Base-by-base conservation (phyloP, 441 rosid species). In the Syzygium malaccense region DNA sequence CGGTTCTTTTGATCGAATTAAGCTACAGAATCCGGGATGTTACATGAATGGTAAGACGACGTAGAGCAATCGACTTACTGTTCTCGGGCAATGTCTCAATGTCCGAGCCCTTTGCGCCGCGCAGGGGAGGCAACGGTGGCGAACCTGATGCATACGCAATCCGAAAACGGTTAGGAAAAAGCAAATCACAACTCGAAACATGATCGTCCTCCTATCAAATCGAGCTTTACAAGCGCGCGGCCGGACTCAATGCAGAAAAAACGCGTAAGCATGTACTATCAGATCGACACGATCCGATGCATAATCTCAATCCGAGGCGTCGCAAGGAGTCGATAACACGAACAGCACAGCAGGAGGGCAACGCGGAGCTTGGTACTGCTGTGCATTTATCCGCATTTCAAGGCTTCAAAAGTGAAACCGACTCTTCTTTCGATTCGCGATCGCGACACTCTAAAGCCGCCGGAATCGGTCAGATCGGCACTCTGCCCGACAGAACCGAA, bases 121-220 rank as follows among this genome's bases (percentile, higher is more conserved):
- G 92, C 48, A 94, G 93, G 55, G 97, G 96, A 4, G 97, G 95
- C 80, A 94, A 88, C 28, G 90, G 91, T 10, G 95, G 91, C 84
- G 93, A 89, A 41, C 85, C 95, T 95, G 93, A 86, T 86, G 53
- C 91, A 64, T 66, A 48, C 14, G 5, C 18, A 41, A 23, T 12
- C 20, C 83, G 2, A 83, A 64, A 53, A 58, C 91, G 20, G 41
- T 71, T 68, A 4, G 1, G 19, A 37, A 54, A 87, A 23, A 13
- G 9, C 32, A 48, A 19, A 41, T 28, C 9, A 4, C 9, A 58
- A 49, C 60, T 30, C 4, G 0, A 37, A 71, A 11, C 80, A 20
- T 5, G 80, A 37, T 11, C 5, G 1, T 71, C 79, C 48, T 33
- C 79, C 14, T 5, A 33, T 33, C 26, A 13, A 60, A 14, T 28